These are phyloP conservation scores for Vaccinium darrowii DNA, from an alignment of 148 eudicot species.

Conservation along the genomic window DNA sequence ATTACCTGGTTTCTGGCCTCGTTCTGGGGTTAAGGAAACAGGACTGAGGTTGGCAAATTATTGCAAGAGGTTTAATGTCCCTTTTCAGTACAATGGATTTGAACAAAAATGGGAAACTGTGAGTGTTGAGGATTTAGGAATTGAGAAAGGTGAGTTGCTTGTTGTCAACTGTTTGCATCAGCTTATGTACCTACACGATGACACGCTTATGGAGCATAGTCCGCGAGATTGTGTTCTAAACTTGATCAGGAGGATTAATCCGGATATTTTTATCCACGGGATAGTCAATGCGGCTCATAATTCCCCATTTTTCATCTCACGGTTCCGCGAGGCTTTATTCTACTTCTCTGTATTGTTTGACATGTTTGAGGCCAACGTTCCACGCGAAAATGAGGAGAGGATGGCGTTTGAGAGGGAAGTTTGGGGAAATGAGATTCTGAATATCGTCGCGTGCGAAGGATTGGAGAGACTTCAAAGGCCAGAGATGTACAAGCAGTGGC, in stretches of 20 bases:
- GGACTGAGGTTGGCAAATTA: conserved; percentile 8
- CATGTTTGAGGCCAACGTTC: conserved; percentile 9
- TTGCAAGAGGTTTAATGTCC: neutral
- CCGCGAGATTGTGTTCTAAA: conserved; percentile 9
- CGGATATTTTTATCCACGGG: conserved; percentile 1
- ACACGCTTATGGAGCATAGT: conserved; percentile 4
- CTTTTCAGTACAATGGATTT: conserved; percentile 3
- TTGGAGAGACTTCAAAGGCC: conserved; percentile 8
- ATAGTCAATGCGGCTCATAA: neutral
- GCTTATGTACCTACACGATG: neutral
- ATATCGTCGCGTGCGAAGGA: conserved; percentile 7
- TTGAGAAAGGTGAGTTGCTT: conserved; percentile 10
- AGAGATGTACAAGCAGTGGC: conserved; percentile 17
- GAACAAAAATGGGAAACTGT: conserved; percentile 10
- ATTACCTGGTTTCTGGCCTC: neutral
- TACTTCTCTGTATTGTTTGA: conserved; percentile 4
- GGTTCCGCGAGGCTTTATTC: conserved; percentile 14
- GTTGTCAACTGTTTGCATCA: neutral
- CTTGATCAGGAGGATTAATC: conserved; percentile 8
- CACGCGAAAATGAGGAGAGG: neutral
- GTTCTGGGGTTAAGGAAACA: neutral
- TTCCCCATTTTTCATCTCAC: neutral
- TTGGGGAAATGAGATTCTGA: neutral
- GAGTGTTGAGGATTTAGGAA: neutral
- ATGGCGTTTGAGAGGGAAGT: conserved; percentile 10